A percentile compares a stretch with the other conserved stretches of the same genome.
Evolutionary conservation across 257 asterid genomes (phyloP).

Genomic region (Leonotis leonurus): DNA sequence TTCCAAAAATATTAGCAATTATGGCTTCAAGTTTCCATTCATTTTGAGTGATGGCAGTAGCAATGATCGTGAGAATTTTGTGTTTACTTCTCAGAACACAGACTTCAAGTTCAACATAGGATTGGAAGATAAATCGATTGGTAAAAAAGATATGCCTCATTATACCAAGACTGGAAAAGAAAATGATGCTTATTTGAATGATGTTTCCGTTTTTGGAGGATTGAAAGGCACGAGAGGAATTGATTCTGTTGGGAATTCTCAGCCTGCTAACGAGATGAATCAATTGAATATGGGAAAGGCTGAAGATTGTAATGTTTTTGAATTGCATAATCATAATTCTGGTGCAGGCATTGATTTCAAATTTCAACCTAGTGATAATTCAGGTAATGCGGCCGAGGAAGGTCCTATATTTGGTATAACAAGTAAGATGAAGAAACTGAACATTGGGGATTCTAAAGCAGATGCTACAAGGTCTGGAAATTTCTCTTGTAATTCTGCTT

Average conservation of each 20-base stretch:
- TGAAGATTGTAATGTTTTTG: constrained; percentile 20
- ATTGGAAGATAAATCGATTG: constrained; percentile 8
- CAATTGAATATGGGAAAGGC: constrained; percentile 21
- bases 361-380: constrained; percentile 18
- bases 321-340: constrained; percentile 3
- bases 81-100: constrained; percentile 25
- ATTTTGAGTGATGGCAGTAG: constrained; percentile 10
- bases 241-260: constrained; percentile 22
- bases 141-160: constrained; percentile 15
- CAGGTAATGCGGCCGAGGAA: constrained; percentile 30
- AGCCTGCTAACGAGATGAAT: constrained; percentile 21
- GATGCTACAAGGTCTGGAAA: constrained; percentile 24
- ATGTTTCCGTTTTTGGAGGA: constrained; percentile 35
- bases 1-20: constrained; percentile 24
- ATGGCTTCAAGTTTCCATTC: constrained; percentile 19
- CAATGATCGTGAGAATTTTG: constrained; percentile 21
- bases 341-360: constrained; percentile 18
- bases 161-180: constrained; percentile 21
- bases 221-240: constrained; percentile 24
- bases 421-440: constrained; percentile 50
- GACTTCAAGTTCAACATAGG: constrained; percentile 12
- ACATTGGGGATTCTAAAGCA: constrained; percentile 36
- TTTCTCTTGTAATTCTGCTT: constrained; percentile 14
- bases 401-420: constrained; percentile 35
- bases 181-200: constrained; percentile 23